Base-by-base conservation (phyloP, 208 protist species). In the Herpetomonas tarakana region DNA sequence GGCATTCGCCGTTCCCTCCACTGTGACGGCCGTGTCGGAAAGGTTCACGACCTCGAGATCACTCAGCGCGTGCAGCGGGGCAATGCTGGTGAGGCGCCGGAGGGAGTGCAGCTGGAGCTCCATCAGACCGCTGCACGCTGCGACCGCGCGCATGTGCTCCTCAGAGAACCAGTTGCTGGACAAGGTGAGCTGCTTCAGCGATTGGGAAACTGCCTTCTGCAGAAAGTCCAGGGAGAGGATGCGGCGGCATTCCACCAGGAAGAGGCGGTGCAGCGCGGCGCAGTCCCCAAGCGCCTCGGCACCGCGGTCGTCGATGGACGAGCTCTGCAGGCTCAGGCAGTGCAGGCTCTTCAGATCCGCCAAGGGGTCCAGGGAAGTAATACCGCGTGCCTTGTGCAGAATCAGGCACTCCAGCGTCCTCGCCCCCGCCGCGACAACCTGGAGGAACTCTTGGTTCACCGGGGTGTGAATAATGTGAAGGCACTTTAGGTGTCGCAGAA, bases 201-300 rank as follows among this genome's bases (percentile, higher is more conserved):
- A 55, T 9, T 19, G 44, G 0, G 50, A 19, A 16, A 92, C 19
- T 4, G 9, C 62, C 1, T 52, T 29, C 2, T 47, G 57, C 0
- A 93, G 54, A 57, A 83, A 91, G 57, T 73, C 69, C 31, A 89
- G 45, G 44, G 75, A 63, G 2, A 64, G 74, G 28, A 94, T 54
- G 53, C 75, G 77, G 46, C 82, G 77, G 51, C 88, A 94, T 52
- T 82, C 81, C n/a, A 87, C 81, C 28, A 94, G 31, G 4, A 74
- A 68, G 30, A 94, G 62, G 47, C 84, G 72, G 35, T 46, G 61
- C 38, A 94, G 66, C 3, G 49, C 59, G 1, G 24, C 25, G 47
- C 76, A 94, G 16, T 68, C 25, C 1, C 68, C 38, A 31, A 94
- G 65, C 24, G 69, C 51, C 2, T 59, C 54, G 3, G 78, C 68